phyloP scores from a whole-genome alignment of 2,329 filamentous ascomycete species.

The Microascus cirrosus region DNA sequence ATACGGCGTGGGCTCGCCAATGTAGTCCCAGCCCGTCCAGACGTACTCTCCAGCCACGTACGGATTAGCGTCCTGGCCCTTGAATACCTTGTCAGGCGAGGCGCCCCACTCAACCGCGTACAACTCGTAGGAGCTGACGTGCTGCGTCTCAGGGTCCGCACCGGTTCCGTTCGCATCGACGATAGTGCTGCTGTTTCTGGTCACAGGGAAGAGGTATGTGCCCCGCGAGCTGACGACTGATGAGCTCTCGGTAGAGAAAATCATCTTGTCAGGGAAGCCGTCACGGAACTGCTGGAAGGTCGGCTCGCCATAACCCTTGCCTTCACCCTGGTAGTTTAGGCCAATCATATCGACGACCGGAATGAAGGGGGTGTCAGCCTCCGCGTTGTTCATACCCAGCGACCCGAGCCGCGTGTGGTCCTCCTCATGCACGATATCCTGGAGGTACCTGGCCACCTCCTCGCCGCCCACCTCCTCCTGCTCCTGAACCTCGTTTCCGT shows the following conservation, averaged over 20 bases:
- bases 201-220: constrained; percentile 41
- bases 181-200: constrained; percentile 20
- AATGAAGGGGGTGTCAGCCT: constrained; percentile 24
- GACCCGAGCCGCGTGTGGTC: constrained; percentile 34
- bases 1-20: constrained; percentile 39
- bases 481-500: constrained; percentile 42
- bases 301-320: constrained; percentile 20
- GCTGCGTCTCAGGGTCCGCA: constrained; percentile 7
- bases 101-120: constrained; percentile 34
- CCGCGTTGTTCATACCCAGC: constrained; percentile 32
- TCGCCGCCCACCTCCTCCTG: constrained; percentile 23
- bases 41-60: constrained; percentile 44
- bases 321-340: constrained; percentile 46
- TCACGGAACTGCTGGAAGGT: constrained; percentile 30
- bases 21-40: constrained; percentile 38
- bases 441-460: constrained; percentile 20
- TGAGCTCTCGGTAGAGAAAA: constrained; percentile 28
- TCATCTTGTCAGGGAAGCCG: constrained; percentile 33
- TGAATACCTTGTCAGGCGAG: constrained; percentile 41
- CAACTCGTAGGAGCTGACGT: constrained; percentile 40
- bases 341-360: constrained; percentile 31
- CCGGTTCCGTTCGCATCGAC: constrained; percentile 21
- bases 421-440: constrained; percentile 30
- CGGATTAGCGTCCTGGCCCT: constrained; percentile 29
- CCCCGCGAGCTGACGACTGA: constrained; percentile 37